Evolutionary conservation across 768 basidiomycete genomes (phyloP), one percentile per base, ranked within the genome.

Genomic region (Rubroboletus satanas): DNA sequence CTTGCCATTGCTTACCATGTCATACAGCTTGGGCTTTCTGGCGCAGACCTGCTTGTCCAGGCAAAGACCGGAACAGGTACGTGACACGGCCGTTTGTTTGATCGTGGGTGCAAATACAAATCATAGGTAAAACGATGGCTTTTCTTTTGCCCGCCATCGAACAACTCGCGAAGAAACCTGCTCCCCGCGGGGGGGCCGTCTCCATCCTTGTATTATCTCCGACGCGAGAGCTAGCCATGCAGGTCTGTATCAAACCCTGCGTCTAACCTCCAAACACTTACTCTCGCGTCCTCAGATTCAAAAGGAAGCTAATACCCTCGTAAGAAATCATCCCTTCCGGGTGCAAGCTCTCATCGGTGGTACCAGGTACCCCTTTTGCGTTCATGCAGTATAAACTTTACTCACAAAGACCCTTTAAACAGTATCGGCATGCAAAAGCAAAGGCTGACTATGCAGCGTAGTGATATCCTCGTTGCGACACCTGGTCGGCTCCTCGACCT

Each of bases 111-210:
- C 28, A 48, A 45, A 62, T 37, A 14, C 14, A 17, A 8, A 23
- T 47, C 10, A 11, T 15, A 61, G 86, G 85, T 45, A 88, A 88
- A 74, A 88, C 87, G 11, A 78, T 85, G 35, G 87, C 85, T 5
- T 90, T 90, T 65, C 80, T 86, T 17, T 71, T 90, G n/a, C 88
- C 88, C 0, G 83, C 88, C 31, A 75, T 90, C 39, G 87, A 90
- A 64, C 80, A 77, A 44, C 73, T 89, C 21, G 79, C 77, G 67
- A 68, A 75, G 54, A 76, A 78, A 60, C 74, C 78, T 51, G 65
- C 58, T 36, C 35, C 43, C 26, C 57, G 49, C 48, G 15, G 0
- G 7, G 64, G 57, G 0, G n/a, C 53, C 0, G 77, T 84, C 31
- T 87, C 83, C 18, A 80, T 84, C 37, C 77, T 85, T 26, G 80